Percentiles rank a stretch among this genome's conserved stretches.
Evolutionary conservation across 2,329 filamentous ascomycete genomes (phyloP).

Genomic region (Fusarium ramigenum): DNA sequence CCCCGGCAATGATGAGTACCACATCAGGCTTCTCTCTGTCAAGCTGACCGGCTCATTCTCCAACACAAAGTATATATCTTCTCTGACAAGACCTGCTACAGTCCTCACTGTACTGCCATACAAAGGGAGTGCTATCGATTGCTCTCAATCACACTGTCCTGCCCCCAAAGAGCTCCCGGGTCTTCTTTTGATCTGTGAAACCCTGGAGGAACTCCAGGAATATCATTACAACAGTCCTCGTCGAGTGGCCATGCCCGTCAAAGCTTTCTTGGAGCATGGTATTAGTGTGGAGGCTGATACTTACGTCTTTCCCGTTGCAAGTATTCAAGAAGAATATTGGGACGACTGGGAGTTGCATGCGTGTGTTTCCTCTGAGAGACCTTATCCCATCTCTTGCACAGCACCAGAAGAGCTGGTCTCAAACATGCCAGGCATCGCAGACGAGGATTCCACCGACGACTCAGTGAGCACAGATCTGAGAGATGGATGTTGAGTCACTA

Average conservation of each 20-base stretch:
- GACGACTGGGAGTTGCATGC: not conserved
- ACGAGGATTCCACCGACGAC: too few species aligned
- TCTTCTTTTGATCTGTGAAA: not conserved
- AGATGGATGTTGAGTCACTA: too few species aligned
- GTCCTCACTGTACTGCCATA: not conserved
- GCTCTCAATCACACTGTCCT: too few species aligned
- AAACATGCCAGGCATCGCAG: too few species aligned
- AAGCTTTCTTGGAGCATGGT: not conserved
- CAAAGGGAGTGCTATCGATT: not conserved
- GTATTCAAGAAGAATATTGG: not conserved
- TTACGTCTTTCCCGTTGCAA: not conserved
- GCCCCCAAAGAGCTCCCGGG: not conserved
- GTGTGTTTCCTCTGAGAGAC: not conserved
- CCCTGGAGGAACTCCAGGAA: not conserved
- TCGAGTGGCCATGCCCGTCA: not conserved
- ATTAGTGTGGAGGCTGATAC: not conserved
- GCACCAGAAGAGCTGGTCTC: rapidly evolving
- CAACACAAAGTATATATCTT: not conserved
- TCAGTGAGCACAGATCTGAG: too few species aligned
- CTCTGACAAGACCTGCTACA: not conserved
- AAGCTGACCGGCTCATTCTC: not conserved
- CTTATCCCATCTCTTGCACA: not conserved
- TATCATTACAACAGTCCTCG: not conserved
- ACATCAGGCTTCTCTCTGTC: not conserved
- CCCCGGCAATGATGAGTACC: not conserved